A percentile compares a stretch with the other conserved stretches of the same genome.
Evolutionary conservation across 2,329 filamentous ascomycete species (phyloP).

Genomic region (Mycosphaerella sp.): DNA sequence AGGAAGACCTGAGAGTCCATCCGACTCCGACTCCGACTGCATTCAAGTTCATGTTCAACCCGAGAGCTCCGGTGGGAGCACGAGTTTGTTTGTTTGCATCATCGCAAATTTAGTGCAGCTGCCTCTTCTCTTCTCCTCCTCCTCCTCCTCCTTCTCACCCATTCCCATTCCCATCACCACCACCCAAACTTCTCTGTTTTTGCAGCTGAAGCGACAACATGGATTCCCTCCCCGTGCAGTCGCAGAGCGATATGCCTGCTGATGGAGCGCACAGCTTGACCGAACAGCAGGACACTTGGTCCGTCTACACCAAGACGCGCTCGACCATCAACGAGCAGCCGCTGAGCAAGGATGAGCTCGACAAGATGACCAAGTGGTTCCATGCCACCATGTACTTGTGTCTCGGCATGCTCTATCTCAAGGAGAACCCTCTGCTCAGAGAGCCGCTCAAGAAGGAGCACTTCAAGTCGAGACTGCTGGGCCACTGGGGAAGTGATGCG

Average conservation of each 20-base stretch:
- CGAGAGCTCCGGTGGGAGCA: too few relatives aligned
- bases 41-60: too few relatives aligned
- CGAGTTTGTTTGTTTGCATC: too few relatives aligned
- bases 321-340: slow-evolving; percentile 42
- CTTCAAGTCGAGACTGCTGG: slow-evolving; percentile 66
- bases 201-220: background rate
- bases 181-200: background rate
- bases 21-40: too few relatives aligned
- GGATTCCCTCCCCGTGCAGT: slow-evolving; percentile 4
- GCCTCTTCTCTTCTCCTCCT: too few relatives aligned
- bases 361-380: slow-evolving; percentile 66
- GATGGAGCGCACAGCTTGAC: slow-evolving; percentile 9
- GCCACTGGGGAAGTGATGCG: slow-evolving; percentile 74
- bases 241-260: background rate
- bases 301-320: slow-evolving; percentile 28
- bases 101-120: too few relatives aligned
- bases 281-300: slow-evolving; percentile 28
- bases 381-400: slow-evolving; percentile 68
- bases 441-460: slow-evolving; percentile 63
- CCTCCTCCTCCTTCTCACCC: too few relatives aligned
- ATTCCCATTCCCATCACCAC: too few relatives aligned
- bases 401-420: slow-evolving; percentile 74
- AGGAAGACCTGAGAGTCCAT: too few relatives aligned
- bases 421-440: slow-evolving; percentile 63
- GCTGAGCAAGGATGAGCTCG: slow-evolving; percentile 59